Evolutionary conservation across 352 stramenopile genomes (phyloP).

Genomic region (Phytophthora pini): DNA sequence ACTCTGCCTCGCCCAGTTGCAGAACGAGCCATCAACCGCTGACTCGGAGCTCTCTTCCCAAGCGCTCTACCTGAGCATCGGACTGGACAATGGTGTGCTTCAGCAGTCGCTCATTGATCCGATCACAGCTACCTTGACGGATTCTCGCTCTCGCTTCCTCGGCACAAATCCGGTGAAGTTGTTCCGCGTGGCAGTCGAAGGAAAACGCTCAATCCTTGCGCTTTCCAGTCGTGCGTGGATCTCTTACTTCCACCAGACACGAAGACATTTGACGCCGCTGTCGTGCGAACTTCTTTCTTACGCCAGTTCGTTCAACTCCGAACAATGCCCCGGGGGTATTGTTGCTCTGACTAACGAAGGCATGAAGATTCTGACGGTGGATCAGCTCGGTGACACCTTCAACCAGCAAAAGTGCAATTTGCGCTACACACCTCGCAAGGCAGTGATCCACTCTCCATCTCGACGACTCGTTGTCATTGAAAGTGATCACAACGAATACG

Average conservation of each 20-base stretch:
- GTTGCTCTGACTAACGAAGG: constrained; percentile 96
- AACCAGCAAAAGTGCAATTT: constrained; percentile 96
- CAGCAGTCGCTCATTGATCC: constrained; percentile 92
- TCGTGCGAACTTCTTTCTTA: constrained; percentile 96
- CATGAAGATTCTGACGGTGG: constrained; percentile 97
- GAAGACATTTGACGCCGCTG: constrained; percentile 94
- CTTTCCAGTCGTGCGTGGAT: constrained; percentile 97
- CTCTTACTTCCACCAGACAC: constrained; percentile 92
- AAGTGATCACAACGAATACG: constrained; percentile 97
- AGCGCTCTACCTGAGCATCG: constrained; percentile 84
- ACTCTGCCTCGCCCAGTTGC: constrained; percentile 79
- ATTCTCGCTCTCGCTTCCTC: constrained; percentile 94
- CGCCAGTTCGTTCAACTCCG: constrained; percentile 96
- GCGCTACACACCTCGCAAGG: constrained; percentile 97
- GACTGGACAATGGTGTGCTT: constrained; percentile 96
- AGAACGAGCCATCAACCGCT: constrained; percentile 72
- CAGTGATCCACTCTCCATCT: constrained; percentile 90
- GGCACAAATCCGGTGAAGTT: constrained; percentile 95
- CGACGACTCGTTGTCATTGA: constrained; percentile 96
- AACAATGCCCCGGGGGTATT: constrained; percentile 96
- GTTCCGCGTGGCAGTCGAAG: constrained; percentile 92
- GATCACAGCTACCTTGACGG: constrained; percentile 82
- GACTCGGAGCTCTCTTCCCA: constrained; percentile 65
- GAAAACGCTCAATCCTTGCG: constrained; percentile 92
- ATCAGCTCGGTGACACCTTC: constrained; percentile 96